These are phyloP conservation scores for Ilex asprella DNA, from an alignment of 257 asterid species.

Conservation along the genomic window DNA sequence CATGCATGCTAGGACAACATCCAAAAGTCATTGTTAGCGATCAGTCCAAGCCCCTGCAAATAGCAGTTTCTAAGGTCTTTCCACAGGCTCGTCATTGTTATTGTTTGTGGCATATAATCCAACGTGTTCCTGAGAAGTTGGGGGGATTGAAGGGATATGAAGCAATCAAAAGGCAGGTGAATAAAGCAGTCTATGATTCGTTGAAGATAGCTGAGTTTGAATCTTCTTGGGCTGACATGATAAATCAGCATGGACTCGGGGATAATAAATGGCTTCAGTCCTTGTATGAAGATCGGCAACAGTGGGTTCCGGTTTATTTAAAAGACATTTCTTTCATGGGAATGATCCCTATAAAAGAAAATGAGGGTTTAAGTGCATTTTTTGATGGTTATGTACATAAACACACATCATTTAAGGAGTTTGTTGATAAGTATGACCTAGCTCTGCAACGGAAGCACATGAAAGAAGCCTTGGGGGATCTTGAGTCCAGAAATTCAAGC, in stretches of 20 bases:
- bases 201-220: slow-evolving; percentile 53
- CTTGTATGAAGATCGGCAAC: slow-evolving; percentile 40
- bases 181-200: slow-evolving; percentile 40
- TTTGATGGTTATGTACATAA: slow-evolving; percentile 54
- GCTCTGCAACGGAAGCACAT: slow-evolving; percentile 44
- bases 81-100: slow-evolving; percentile 44
- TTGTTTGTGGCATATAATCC: slow-evolving; percentile 36
- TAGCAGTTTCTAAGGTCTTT: slow-evolving; percentile 46
- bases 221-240: slow-evolving; percentile 39
- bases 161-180: slow-evolving; percentile 42
- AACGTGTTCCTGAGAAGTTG: slow-evolving; percentile 55
- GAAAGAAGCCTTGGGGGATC: slow-evolving; percentile 48
- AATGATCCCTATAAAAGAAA: slow-evolving; percentile 35
- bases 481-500: slow-evolving; percentile 38
- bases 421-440: slow-evolving; percentile 52
- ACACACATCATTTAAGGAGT: slow-evolving; percentile 51
- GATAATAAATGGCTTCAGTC: slow-evolving; percentile 50
- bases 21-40: slow-evolving; percentile 48
- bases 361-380: slow-evolving; percentile 26
- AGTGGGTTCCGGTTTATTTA: slow-evolving; percentile 58
- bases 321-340: slow-evolving; percentile 42
- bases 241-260: slow-evolving; percentile 34
- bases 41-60: slow-evolving; percentile 40
- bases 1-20: slow-evolving; percentile 39
- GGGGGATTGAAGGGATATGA: slow-evolving; percentile 52